These are phyloP conservation scores for Saccharomycopsis synnaedendra DNA, from an alignment of 805 yeast species.

Conservation along the genomic window DNA sequence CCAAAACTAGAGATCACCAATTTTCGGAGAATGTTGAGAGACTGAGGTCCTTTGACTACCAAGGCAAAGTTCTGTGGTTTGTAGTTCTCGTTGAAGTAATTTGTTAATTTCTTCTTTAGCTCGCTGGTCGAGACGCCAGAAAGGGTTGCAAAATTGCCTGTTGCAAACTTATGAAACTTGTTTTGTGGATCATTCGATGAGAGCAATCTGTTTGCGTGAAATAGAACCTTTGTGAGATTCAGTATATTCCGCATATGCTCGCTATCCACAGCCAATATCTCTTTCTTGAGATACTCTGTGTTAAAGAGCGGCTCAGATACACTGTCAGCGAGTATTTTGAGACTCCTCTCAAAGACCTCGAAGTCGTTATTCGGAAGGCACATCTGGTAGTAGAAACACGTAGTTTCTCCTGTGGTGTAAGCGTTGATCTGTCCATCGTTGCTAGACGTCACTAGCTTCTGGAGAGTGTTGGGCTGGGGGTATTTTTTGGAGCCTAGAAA, in stretches of 20 bases:
- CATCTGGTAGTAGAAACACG: slow-evolving; percentile 52
- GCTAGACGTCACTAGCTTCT: slow-evolving; percentile 29
- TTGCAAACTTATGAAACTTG: slow-evolving; percentile 51
- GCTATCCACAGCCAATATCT: slow-evolving; percentile 49
- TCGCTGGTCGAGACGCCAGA: slow-evolving; percentile 24
- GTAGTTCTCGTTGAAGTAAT: slow-evolving; percentile 33
- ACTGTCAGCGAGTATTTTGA: slow-evolving; percentile 39
- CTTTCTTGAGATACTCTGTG: slow-evolving; percentile 31
- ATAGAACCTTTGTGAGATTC: slow-evolving; percentile 34
- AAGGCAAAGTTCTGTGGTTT: slow-evolving; percentile 39
- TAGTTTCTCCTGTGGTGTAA: slow-evolving; percentile 54
- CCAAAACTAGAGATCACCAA: slow-evolving; percentile 25
- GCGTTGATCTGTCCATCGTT: slow-evolving; percentile 56
- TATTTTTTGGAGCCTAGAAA: slow-evolving; percentile 44
- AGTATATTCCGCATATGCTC: slow-evolving; percentile 51
- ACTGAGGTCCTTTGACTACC: slow-evolving; percentile 57
- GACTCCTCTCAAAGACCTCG: slow-evolving; percentile 9
- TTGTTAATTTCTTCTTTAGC: slow-evolving; percentile 25
- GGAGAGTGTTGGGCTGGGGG: slow-evolving; percentile 36
- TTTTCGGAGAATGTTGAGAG: slow-evolving; percentile 45
- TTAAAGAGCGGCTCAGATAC: slow-evolving; percentile 42
- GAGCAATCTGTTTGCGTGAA: slow-evolving; percentile 46
- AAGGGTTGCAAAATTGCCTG: slow-evolving; percentile 51
- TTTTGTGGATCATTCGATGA: slow-evolving; percentile 28
- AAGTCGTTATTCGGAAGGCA: slow-evolving; percentile 27